Evolutionary conservation across 352 stramenopile genomes (phyloP).

Genomic region (Pythium phragmitis): DNA sequence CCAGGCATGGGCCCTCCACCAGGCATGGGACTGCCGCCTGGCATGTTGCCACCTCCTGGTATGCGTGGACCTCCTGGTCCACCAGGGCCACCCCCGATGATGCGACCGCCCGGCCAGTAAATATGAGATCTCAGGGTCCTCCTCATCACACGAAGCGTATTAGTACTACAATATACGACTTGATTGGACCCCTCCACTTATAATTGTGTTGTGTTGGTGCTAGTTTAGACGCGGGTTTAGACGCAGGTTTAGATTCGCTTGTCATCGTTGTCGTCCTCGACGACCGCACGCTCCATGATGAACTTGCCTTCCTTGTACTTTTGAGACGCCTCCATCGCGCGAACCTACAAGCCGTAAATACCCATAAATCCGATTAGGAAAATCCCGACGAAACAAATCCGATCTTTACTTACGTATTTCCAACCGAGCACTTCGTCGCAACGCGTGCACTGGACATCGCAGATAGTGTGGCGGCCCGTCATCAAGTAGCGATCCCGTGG

Average conservation of each 20-base stretch:
- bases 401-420: conserved; percentile 62
- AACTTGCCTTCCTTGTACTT: conserved; percentile 88
- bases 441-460: conserved; percentile 59
- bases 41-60: conserved; percentile 74
- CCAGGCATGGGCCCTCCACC: conserved; percentile 55
- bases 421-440: conserved; percentile 69
- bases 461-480: conserved; percentile 81
- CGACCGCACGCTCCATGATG: conserved; percentile 76
- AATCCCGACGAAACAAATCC: not conserved
- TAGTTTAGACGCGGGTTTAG: not conserved
- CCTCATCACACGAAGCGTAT: not conserved
- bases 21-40: conserved; percentile 55
- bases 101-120: conserved; percentile 80
- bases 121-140: conserved; percentile 3
- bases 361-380: not conserved
- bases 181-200: not conserved
- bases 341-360: conserved; percentile 40
- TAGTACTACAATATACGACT: conserved; percentile 15
- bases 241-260: not conserved
- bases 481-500: conserved; percentile 72
- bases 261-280: conserved; percentile 65
- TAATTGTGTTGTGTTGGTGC: not conserved
- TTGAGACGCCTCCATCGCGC: conserved; percentile 76
- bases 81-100: conserved; percentile 54
- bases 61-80: conserved; percentile 50